Percentiles rank a stretch among this genome's conserved stretches.
phyloP scores from a whole-genome alignment of 2,329 filamentous ascomycete species.

The Colletotrichum siamense region DNA sequence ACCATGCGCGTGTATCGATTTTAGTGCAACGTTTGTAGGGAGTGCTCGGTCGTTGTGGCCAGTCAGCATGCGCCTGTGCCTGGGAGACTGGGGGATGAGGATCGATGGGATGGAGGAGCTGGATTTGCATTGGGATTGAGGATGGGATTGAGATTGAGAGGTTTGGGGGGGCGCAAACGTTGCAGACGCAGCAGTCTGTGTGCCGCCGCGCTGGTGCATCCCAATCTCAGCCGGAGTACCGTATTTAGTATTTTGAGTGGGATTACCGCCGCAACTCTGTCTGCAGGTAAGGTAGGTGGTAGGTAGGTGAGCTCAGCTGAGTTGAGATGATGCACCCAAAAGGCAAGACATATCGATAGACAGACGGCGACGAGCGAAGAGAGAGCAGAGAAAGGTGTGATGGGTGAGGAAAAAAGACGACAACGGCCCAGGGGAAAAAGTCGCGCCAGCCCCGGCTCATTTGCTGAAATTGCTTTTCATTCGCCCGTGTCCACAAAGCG shows the following conservation, averaged over 20 bases:
- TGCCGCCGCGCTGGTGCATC: not conserved
- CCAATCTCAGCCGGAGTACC: not conserved
- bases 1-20: conserved; percentile 8
- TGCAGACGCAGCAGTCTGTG: not conserved
- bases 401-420: not conserved
- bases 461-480: conserved; percentile 26
- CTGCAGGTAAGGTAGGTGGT: not conserved
- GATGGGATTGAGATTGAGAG: not conserved
- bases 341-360: not conserved
- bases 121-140: not conserved
- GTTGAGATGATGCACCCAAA: not conserved
- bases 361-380: not conserved
- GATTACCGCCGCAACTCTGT: not conserved
- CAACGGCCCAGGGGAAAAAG: conserved; percentile 2
- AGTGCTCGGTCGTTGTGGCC: conserved; percentile 6
- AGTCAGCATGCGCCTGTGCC: conserved; percentile 14
- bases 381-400: not conserved
- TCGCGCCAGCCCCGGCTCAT: conserved; percentile 21
- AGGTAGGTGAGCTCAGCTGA: not conserved
- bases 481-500: conserved; percentile 20
- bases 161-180: not conserved
- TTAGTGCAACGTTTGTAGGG: conserved; percentile 17
- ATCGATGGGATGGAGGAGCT: not conserved
- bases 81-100: not conserved
- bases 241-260: not conserved